phyloP scores from a whole-genome alignment of 2,329 filamentous ascomycete species.

The Pleoardoris graminearum region DNA sequence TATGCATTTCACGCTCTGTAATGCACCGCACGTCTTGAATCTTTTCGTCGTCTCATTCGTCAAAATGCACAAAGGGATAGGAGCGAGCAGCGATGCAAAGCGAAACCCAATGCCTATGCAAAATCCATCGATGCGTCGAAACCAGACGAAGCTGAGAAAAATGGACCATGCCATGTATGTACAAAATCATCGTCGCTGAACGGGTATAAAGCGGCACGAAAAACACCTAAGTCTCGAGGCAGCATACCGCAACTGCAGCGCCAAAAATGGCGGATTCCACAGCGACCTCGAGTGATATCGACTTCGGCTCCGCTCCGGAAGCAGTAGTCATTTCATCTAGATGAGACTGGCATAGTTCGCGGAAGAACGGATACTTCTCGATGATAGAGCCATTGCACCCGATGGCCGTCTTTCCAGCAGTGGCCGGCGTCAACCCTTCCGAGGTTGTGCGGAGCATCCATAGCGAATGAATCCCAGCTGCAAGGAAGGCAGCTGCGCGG shows the following conservation, averaged over 20 bases:
- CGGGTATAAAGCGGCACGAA: constrained; percentile 12
- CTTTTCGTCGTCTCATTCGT: constrained; percentile 10
- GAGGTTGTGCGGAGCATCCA: constrained; percentile 59
- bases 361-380: constrained; percentile 74
- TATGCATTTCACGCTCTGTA: constrained; percentile 7
- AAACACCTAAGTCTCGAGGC: constrained; percentile 36
- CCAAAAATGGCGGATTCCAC: constrained; percentile 75
- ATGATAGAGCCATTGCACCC: constrained; percentile 80
- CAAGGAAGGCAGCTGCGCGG: constrained; percentile 65
- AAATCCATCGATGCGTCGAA: constrained; percentile 6
- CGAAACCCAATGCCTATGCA: constrained; percentile 4
- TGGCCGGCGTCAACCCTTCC: constrained; percentile 48
- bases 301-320: constrained; percentile 45
- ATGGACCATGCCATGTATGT: constrained; percentile 3
- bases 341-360: constrained; percentile 63
- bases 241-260: constrained; percentile 67
- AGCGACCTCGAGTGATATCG: constrained; percentile 68
- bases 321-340: constrained; percentile 60
- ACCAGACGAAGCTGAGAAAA: constrained; percentile 2
- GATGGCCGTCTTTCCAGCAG: constrained; percentile 53
- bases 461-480: constrained; percentile 64
- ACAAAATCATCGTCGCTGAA: constrained; percentile 12
- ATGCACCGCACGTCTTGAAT: neutral
- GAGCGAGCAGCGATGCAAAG: neutral
- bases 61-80: neutral